These are phyloP conservation scores for Pseudopithomyces chartarum DNA, from an alignment of 2,329 filamentous ascomycete genomes.

Conservation along the genomic window DNA sequence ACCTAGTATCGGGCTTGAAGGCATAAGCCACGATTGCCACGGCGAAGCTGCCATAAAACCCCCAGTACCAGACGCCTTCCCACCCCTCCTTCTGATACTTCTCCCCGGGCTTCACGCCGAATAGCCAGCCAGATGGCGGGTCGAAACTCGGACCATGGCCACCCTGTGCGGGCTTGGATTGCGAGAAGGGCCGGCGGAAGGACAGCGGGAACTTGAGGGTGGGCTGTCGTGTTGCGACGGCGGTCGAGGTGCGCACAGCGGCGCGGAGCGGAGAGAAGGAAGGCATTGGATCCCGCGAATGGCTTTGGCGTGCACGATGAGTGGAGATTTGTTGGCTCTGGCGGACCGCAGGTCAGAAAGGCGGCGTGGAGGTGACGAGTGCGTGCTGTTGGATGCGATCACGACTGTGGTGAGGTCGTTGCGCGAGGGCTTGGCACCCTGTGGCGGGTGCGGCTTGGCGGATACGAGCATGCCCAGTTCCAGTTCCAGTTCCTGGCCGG, in stretches of 20 bases:
- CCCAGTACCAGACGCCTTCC: conserved; percentile 85
- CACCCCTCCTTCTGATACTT: conserved; percentile 96
- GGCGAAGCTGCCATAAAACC: conserved; percentile 78
- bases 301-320: neutral
- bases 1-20: conserved; percentile 99
- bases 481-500: neutral
- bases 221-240: conserved; percentile 24
- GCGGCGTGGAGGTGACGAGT: conserved; percentile 2
- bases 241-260: conserved; percentile 27
- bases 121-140: conserved; percentile 88
- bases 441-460: conserved; percentile 1
- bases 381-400: neutral
- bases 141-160: conserved; percentile 80
- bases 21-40: conserved; percentile 81
- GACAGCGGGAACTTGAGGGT: conserved; percentile 19
- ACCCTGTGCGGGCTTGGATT: conserved; percentile 19
- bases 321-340: conserved; percentile 7
- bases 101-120: conserved; percentile 91
- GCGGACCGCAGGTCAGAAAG: neutral
- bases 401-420: neutral
- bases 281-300: conserved; percentile 26
- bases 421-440: conserved; percentile 2
- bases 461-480: neutral
- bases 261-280: conserved; percentile 24
- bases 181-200: conserved; percentile 30